Conservation (phyloP, 345 rosid species). For the Cardiospermum halicacabum region DNA sequence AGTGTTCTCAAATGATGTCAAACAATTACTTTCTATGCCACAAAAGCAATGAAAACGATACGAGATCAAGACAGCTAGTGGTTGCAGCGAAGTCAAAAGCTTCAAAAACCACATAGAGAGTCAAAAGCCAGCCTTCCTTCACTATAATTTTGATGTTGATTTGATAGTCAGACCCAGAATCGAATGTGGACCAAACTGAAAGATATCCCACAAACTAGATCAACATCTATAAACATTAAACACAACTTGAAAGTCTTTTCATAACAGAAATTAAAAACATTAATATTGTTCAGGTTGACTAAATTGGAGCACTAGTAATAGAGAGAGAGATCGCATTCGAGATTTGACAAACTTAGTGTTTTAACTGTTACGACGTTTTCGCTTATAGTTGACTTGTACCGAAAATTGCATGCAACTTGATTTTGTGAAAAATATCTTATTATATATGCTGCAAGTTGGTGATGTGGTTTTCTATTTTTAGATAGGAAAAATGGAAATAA, state of each 20-base stretch:
- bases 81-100: too few species aligned
- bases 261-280: neutral
- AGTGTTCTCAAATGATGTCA: too few species aligned
- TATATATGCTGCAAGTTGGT: too few species aligned
- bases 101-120: too few species aligned
- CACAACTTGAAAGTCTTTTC: constrained; percentile 3
- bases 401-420: constrained; percentile 15
- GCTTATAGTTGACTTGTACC: constrained; percentile 17
- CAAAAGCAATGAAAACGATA: too few species aligned
- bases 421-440: constrained; percentile 2
- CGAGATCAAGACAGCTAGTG: too few species aligned
- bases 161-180: neutral
- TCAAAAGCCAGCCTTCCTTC: neutral
- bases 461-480: too few species aligned
- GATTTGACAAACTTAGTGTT: constrained; percentile 11
- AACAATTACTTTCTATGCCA: too few species aligned
- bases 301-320: constrained; percentile 11
- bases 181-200: neutral
- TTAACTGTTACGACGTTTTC: constrained; percentile 4
- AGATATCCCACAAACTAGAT: neutral
- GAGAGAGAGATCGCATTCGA: neutral
- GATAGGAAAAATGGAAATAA: too few species aligned
- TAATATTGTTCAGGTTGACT: constrained; percentile 1
- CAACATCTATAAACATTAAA: neutral
- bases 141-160: too few species aligned